phyloP scores from a whole-genome alignment of 257 asterid species.

The Gardenia jasminoides region DNA sequence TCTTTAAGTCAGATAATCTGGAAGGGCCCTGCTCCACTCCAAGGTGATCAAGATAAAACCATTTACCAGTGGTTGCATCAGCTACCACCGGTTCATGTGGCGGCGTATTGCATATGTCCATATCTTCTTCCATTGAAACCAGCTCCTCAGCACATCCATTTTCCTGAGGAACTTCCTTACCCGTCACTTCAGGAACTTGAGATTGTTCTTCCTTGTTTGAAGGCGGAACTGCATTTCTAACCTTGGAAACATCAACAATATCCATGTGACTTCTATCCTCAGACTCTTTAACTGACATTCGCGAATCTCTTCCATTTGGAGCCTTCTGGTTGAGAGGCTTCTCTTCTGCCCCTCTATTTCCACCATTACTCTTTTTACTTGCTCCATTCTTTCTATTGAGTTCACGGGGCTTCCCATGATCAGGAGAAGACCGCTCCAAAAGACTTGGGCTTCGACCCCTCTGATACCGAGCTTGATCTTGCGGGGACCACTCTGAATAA shows the following conservation, averaged over 20 bases:
- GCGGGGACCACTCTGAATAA: slow-evolving; percentile 62
- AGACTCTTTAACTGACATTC: slow-evolving; percentile 43
- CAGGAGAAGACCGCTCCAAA: slow-evolving; percentile 62
- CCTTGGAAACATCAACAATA: slow-evolving; percentile 33
- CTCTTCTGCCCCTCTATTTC: slow-evolving; percentile 61
- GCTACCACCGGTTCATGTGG: slow-evolving; percentile 72
- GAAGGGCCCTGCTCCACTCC: slow-evolving; percentile 92
- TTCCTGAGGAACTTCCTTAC: slow-evolving; percentile 50
- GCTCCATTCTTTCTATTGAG: slow-evolving; percentile 50
- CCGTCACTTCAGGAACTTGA: slow-evolving; percentile 37
- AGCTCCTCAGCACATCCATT: slow-evolving; percentile 61
- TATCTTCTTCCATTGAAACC: slow-evolving; percentile 97
- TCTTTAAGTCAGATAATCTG: slow-evolving; percentile 68
- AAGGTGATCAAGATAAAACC: slow-evolving; percentile 79
- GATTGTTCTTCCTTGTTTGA: slow-evolving; percentile 35
- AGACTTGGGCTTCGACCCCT: slow-evolving; percentile 58
- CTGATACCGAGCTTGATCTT: slow-evolving; percentile 57
- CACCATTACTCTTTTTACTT: slow-evolving; percentile 50
- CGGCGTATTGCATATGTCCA: slow-evolving; percentile 98
- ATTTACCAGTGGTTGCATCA: slow-evolving; percentile 68
- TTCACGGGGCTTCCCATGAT: slow-evolving; percentile 55
- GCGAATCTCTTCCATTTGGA: slow-evolving; percentile 45
- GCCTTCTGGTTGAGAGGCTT: slow-evolving; percentile 47
- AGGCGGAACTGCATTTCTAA: slow-evolving; percentile 32
- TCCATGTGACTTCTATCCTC: slow-evolving; percentile 47